Conservation (phyloP, 129 eudicot species). For the Kitagawia praeruptora region DNA sequence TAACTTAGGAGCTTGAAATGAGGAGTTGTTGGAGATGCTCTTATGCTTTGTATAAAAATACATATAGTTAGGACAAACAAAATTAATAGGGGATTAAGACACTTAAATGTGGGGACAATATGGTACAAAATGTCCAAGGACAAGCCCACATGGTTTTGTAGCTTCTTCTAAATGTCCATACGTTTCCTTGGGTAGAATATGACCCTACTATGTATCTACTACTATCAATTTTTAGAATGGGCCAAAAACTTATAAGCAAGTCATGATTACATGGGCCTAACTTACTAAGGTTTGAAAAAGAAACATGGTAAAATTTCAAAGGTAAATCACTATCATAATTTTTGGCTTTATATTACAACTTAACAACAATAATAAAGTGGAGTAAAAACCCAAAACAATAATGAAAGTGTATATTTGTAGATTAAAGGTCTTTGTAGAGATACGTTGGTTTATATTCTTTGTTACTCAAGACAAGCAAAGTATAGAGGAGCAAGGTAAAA, state of each 20-base stretch:
- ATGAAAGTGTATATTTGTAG: conserved; percentile 5
- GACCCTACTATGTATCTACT: conserved; percentile 16
- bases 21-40: too few relatives aligned
- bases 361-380: conserved; percentile 9
- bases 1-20: too few relatives aligned
- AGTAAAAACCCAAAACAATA: neutral
- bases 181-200: conserved; percentile 15
- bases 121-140: neutral
- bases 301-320: neutral
- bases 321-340: neutral
- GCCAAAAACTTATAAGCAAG: conserved; percentile 12
- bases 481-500: conserved; percentile 21
- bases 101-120: neutral
- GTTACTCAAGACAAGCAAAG: conserved; percentile 50
- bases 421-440: conserved; percentile 12
- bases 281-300: conserved; percentile 7
- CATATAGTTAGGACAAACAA: too few relatives aligned
- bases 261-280: conserved; percentile 1
- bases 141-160: conserved; percentile 10
- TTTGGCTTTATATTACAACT: conserved; percentile 2
- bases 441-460: conserved; percentile 32
- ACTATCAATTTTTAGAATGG: conserved; percentile 13
- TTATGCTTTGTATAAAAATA: too few relatives aligned
- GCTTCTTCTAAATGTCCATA: neutral
- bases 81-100: neutral